A percentile compares a stretch with the other conserved stretches of the same genome.
These are phyloP conservation scores for Fraxinus xanthoxyloides DNA, from an alignment of 305 asterid species.

Conservation along the genomic window DNA sequence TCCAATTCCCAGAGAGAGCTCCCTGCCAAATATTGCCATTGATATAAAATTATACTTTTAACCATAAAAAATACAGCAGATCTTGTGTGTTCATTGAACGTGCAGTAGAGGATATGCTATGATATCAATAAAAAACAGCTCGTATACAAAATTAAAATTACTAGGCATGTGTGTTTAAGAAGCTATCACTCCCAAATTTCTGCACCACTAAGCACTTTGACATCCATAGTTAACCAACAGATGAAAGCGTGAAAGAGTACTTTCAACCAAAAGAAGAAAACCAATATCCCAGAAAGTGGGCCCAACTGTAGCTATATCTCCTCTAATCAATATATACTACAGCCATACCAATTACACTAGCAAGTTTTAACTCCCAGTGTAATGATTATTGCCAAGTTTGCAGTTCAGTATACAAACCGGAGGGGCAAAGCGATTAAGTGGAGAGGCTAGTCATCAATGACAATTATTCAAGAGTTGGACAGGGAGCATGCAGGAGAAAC, in stretches of 20 bases:
- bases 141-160: not conserved
- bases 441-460: not conserved
- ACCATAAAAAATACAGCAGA: not conserved
- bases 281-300: not conserved
- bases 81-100: not conserved
- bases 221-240: not conserved
- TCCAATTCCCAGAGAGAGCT: constrained; percentile 95
- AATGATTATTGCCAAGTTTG: not conserved
- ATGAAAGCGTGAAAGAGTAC: not conserved
- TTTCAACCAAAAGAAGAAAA: not conserved
- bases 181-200: not conserved
- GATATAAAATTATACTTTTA: not conserved
- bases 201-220: not conserved
- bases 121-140: not conserved
- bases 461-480: not conserved
- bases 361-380: not conserved
- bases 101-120: not conserved
- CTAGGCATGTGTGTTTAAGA: not conserved
- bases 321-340: not conserved
- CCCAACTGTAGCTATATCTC: not conserved
- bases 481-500: not conserved
- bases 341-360: not conserved
- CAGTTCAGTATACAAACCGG: not conserved
- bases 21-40: constrained; percentile 47
- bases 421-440: not conserved